A percentile compares a stretch with the other conserved stretches of the same genome.
phyloP scores from a whole-genome alignment of 495 filamentous ascomycete species.

The Copromyces sp. region DNA sequence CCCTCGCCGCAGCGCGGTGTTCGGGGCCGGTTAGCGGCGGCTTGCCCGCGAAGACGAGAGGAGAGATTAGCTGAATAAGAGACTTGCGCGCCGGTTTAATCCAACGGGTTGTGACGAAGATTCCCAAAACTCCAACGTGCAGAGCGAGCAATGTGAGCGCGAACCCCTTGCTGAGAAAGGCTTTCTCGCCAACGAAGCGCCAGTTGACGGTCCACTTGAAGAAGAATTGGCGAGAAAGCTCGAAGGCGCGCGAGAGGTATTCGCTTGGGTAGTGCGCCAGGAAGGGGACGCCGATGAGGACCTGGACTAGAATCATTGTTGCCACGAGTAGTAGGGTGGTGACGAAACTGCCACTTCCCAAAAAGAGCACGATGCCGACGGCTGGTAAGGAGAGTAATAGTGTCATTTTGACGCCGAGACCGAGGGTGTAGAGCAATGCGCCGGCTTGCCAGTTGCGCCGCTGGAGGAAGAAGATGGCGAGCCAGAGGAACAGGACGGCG shows the following conservation, averaged over 20 bases:
- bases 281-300: constrained; percentile 71
- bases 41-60: constrained; percentile 37
- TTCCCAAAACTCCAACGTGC: constrained; percentile 54
- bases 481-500: constrained; percentile 69
- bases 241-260: constrained; percentile 75
- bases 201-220: constrained; percentile 99
- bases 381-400: constrained; percentile 73
- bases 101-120: constrained; percentile 48
- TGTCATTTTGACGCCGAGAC: constrained; percentile 90
- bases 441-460: constrained; percentile 58
- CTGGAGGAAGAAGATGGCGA: constrained; percentile 69
- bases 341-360: constrained; percentile 49
- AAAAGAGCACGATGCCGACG: constrained; percentile 59
- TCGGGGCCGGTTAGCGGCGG: constrained; percentile 43
- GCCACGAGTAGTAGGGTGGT: constrained; percentile 54
- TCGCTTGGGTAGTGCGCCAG: constrained; percentile 53
- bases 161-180: constrained; percentile 69
- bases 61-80: constrained; percentile 36
- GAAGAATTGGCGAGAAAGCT: constrained; percentile 78
- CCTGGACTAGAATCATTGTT: constrained; percentile 65
- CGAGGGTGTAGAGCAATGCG: constrained; percentile 61
- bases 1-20: constrained; percentile 42
- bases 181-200: constrained; percentile 78
- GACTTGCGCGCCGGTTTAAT: constrained; percentile 36
- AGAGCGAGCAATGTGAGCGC: constrained; percentile 54